Conservation (phyloP, 257 asterid genomes). For the Cruciata laevipes region DNA sequence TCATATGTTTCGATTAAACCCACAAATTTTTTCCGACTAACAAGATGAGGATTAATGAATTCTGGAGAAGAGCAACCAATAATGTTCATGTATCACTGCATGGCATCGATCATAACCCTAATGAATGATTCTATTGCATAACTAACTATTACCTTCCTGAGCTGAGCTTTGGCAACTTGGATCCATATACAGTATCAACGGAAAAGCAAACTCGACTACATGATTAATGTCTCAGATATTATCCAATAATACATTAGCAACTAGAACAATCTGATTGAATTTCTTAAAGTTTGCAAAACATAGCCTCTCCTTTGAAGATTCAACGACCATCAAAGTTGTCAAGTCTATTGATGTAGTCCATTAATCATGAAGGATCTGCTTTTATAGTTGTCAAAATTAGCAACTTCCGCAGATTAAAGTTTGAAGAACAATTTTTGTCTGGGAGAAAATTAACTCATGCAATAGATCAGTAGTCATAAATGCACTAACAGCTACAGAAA, state of each 20-base stretch:
- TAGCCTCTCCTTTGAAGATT: too few relatives aligned
- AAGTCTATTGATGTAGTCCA: slow-evolving; percentile 94
- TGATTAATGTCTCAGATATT: slow-evolving; percentile 86
- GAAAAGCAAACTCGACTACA: slow-evolving; percentile 93
- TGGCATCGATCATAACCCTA: slow-evolving; percentile 97
- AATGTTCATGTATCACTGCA: too few relatives aligned
- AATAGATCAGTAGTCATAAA: slow-evolving; percentile 99
- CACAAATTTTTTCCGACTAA: too few relatives aligned
- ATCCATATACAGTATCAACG: slow-evolving; percentile 99
- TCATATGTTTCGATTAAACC: too few relatives aligned
- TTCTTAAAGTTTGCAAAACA: slow-evolving; percentile 94
- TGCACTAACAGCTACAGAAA: slow-evolving; percentile 98
- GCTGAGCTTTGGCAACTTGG: slow-evolving; percentile 96
- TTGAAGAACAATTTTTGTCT: slow-evolving; percentile 95
- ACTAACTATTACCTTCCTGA: slow-evolving; percentile 90
- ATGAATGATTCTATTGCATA: slow-evolving; percentile 97
- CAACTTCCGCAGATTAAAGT: slow-evolving; percentile 98
- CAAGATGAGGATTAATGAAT: too few relatives aligned
- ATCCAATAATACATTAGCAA: slow-evolving; percentile 85
- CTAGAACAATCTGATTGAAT: slow-evolving; percentile 96
- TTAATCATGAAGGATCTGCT: slow-evolving; percentile 95
- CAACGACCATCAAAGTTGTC: slow-evolving; percentile 99
- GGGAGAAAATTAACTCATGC: slow-evolving; percentile 93
- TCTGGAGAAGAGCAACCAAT: too few relatives aligned
- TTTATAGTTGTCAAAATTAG: slow-evolving; percentile 92